Conservation (phyloP, 2,329 filamentous ascomycete genomes). For the Pseudocercospora crystallina region DNA sequence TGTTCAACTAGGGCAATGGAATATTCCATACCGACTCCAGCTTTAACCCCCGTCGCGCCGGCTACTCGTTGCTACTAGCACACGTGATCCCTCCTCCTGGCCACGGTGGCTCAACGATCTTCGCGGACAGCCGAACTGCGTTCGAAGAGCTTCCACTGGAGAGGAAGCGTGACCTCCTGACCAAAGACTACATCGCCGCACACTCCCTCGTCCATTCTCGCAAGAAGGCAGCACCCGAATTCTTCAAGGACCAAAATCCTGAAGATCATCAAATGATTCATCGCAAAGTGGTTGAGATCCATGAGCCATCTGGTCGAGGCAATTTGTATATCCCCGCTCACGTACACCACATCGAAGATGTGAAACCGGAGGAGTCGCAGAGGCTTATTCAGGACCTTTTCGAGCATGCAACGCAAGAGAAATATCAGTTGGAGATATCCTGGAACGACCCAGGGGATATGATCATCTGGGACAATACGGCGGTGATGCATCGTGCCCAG, state of each 20-base stretch:
- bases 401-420: constrained; percentile 46
- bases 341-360: constrained; percentile 24
- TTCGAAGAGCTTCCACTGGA: neutral
- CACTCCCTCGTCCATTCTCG: neutral
- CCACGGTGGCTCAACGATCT: neutral
- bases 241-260: constrained; percentile 41
- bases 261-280: constrained; percentile 35
- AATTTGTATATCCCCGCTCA: constrained; percentile 56
- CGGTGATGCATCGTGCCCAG: constrained; percentile 1
- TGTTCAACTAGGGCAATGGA: neutral
- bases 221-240: neutral
- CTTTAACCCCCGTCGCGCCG: neutral
- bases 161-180: neutral
- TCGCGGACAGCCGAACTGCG: neutral
- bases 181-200: neutral
- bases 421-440: constrained; percentile 38
- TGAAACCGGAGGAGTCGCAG: constrained; percentile 35
- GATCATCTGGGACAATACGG: constrained; percentile 4
- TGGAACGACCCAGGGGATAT: constrained; percentile 42
- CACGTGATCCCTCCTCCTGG: neutral
- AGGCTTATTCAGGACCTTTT: constrained; percentile 30
- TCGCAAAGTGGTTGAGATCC: constrained; percentile 52
- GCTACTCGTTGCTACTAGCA: neutral
- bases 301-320: constrained; percentile 51
- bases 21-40: neutral